phyloP scores from a whole-genome alignment of 2,329 filamentous ascomycete genomes.

The Pseudocercospora pini-densiflorae region DNA sequence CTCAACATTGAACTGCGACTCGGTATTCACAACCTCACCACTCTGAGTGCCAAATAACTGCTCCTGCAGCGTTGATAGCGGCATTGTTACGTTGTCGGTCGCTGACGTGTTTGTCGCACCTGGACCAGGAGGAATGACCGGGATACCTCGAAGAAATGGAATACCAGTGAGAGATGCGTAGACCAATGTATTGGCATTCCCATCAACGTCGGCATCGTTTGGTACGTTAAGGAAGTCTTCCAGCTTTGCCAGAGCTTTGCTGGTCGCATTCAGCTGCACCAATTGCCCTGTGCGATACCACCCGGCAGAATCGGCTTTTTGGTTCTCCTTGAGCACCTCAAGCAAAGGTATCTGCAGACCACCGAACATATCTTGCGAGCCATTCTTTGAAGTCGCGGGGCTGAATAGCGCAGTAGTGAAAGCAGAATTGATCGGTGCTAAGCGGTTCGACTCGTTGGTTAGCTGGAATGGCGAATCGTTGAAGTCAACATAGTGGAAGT shows the following conservation, averaged over 20 bases:
- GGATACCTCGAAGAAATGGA: slow-evolving; percentile 8
- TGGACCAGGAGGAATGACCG: slow-evolving; percentile 4
- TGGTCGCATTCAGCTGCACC: slow-evolving; percentile 12
- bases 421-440: slow-evolving; percentile 16
- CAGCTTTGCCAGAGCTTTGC: slow-evolving; percentile 4
- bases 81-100: not conserved
- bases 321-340: slow-evolving; percentile 13
- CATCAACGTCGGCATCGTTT: slow-evolving; percentile 14
- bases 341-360: slow-evolving; percentile 23
- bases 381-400: slow-evolving; percentile 17
- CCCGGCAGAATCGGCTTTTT: slow-evolving; percentile 17
- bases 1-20: slow-evolving; percentile 18
- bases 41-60: not conserved
- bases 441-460: not conserved
- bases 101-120: not conserved
- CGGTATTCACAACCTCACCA: slow-evolving; percentile 6
- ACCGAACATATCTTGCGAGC: slow-evolving; percentile 22
- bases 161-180: slow-evolving; percentile 17
- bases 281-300: slow-evolving; percentile 18
- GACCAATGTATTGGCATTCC: not conserved
- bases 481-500: slow-evolving; percentile 16
- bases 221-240: slow-evolving; percentile 8
- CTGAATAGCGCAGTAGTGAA: slow-evolving; percentile 19
- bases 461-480: slow-evolving; percentile 16
- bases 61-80: not conserved